A percentile compares a stretch with the other conserved stretches of the same genome.
Evolutionary conservation across 2,329 filamentous ascomycete species (phyloP).

Genomic region (Botrytis elliptica): DNA sequence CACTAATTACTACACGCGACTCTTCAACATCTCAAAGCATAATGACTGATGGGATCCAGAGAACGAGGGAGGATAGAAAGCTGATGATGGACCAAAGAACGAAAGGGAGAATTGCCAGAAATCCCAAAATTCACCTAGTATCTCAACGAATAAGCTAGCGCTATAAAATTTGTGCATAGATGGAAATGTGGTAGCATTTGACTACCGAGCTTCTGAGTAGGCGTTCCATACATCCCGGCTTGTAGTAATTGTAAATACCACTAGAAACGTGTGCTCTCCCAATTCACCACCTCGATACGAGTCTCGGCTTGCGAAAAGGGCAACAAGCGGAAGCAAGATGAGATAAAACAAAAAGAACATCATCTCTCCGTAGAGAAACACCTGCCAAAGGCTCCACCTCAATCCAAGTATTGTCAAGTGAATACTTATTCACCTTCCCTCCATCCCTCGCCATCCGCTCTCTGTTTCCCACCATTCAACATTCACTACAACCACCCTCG

Average conservation of each 20-base stretch:
- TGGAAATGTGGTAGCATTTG: too few relatives aligned
- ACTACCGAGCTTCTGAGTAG: too few relatives aligned
- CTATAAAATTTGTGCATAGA: too few relatives aligned
- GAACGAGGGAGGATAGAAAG: background rate
- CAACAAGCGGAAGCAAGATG: background rate
- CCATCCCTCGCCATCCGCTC: background rate
- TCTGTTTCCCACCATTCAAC: background rate
- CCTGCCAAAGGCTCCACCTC: too few relatives aligned
- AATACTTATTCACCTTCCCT: background rate
- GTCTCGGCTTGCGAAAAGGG: background rate
- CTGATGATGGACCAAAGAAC: background rate
- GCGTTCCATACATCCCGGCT: too few relatives aligned
- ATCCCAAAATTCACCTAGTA: too few relatives aligned
- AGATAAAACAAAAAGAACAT: background rate
- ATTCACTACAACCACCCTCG: background rate
- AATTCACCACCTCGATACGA: too few relatives aligned
- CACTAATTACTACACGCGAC: background rate
- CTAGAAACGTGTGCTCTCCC: too few relatives aligned
- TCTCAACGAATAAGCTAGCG: too few relatives aligned
- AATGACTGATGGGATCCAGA: rapidly evolving
- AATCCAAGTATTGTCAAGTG: background rate
- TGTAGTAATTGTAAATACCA: too few relatives aligned
- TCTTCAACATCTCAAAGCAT: background rate
- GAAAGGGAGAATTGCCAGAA: background rate
- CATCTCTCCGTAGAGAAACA: background rate